Base-by-base conservation (phyloP, 83 land plant species). In the Picea engelmannii region DNA sequence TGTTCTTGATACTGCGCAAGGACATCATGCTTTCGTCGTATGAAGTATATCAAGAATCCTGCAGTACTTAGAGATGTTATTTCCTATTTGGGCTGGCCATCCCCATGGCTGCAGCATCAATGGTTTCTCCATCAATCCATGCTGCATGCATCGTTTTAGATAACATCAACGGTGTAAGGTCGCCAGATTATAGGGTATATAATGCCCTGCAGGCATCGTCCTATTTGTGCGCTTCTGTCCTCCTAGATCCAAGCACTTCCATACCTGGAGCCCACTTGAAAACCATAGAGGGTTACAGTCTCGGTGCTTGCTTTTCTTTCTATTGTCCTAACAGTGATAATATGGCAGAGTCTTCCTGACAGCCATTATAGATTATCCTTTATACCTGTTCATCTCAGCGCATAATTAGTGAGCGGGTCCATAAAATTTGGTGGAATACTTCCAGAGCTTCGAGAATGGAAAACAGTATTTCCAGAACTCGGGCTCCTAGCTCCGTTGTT, bases 21-120 rank as follows among this genome's bases (percentile, higher is more conserved):
- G 59, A n/a, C 25, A 44, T 73, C 76, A 73, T 73, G 76, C 76
- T 73, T 18, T 0, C 76, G 76, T 73, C 58, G 76, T 44, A n/a
- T 20, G 55, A n/a, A 9, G 24, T 7, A 44, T 1, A 71, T 1
- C 20, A 17, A 18, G 55, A 40, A 42, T 70, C 75, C 23, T 2
- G 42, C 8, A 2, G 4, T 5, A 2, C 38, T 21, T 42, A 47
- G 17, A 70, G 75, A 71, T 71, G 76, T 42, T 52, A 71, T 47
- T 73, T 42, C 11, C 10, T 1, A 47, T 74, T 24, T 4, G 59
- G 59, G 52, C 55, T 8, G 76, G 55, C 76, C 76, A 71, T 71
- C 55, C 76, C 76, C 38, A 71, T 71, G 76, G 52, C 76, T 40
- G 13, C 76, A 44, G 7, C 8, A 44, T 44, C 8, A 6, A 44